These are phyloP conservation scores for Globisporangium megalacanthum DNA, from an alignment of 352 stramenopile species.

Conservation along the genomic window DNA sequence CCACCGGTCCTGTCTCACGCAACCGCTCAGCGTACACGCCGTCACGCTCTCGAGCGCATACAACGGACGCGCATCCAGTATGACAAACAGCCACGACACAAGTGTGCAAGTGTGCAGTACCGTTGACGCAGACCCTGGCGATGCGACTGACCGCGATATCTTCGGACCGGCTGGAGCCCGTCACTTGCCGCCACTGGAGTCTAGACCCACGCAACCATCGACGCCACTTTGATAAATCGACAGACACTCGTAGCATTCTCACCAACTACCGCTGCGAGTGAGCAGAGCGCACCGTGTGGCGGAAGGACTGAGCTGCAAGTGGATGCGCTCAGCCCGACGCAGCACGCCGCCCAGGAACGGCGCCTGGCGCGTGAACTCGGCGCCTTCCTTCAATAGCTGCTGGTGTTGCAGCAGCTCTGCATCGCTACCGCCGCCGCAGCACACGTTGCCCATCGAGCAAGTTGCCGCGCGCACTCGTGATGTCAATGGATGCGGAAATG, in stretches of 20 bases:
- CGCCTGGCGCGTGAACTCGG: conserved; percentile 67
- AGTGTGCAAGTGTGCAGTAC: conserved; percentile 12
- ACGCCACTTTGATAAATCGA: background rate
- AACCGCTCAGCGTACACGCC: background rate
- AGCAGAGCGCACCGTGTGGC: conserved; percentile 28
- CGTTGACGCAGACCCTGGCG: conserved; percentile 49
- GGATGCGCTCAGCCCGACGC: conserved; percentile 46
- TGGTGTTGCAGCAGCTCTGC: conserved; percentile 54
- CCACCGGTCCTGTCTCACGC: conserved; percentile 21
- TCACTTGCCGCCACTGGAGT: conserved; percentile 38
- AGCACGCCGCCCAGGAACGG: conserved; percentile 54
- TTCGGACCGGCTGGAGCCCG: conserved; percentile 31
- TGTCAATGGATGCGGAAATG: too few species aligned
- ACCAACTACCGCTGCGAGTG: background rate
- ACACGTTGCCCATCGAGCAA: conserved; percentile 57
- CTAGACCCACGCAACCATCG: conserved; percentile 9
- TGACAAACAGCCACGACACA: background rate
- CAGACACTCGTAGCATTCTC: too few species aligned
- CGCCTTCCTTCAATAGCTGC: conserved; percentile 58
- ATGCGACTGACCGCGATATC: conserved; percentile 49
- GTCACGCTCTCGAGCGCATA: background rate
- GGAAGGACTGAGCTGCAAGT: conserved; percentile 51
- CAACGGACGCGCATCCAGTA: too few species aligned
- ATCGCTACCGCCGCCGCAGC: conserved; percentile 44
- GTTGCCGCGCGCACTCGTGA: background rate